Base-by-base conservation (phyloP, 495 filamentous ascomycete species). In the Emericellopsis terricola region DNA sequence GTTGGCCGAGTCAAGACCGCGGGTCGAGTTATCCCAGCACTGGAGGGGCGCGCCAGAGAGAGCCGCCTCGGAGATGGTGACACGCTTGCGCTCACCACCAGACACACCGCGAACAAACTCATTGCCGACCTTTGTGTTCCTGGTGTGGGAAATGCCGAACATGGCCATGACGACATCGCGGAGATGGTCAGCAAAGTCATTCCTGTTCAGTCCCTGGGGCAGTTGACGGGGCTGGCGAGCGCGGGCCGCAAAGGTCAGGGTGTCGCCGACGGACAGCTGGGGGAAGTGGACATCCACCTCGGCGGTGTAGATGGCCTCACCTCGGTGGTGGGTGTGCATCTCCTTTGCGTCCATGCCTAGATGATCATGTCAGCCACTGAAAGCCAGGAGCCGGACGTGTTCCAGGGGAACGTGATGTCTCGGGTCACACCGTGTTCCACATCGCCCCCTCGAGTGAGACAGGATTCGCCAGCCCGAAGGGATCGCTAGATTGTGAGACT, bases 11-110 rank as follows among this genome's bases (percentile, higher is more conserved):
- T 91, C 82, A 16, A 91, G 50, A 40, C 81, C 82, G 51, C 82
- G 62, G 4, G 82, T 87, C 39, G 71, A 79, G 53, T 81, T 81
- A 44, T 89, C 82, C 82, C 82, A 91, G 57, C 79, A 84, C 44
- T 81, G 77, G 9, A 91, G 51, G 0, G 77, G 73, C 15, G 68
- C 68, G 6, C 65, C 64, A 28, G 71, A 74, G 15, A 84, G 55
- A 5, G 68, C 65, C 15, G 64, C 65, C 42, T 89, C 82, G 3
- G 79, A 74, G 42, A 89, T 86, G 52, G 73, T 81, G 31, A 85
- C 78, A 40, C 83, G 71, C 57, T 86, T 87, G 8, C 82, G 52
- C 51, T 92, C 83, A 38, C 83, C 83, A 35, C 83, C 83, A 19
- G 69, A 77, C 0, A 89, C 76, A 38, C 83, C 83, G 26, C 79